These are phyloP conservation scores for Cordyceps cateniannulata DNA, from an alignment of 2,329 filamentous ascomycete species.

Conservation along the genomic window DNA sequence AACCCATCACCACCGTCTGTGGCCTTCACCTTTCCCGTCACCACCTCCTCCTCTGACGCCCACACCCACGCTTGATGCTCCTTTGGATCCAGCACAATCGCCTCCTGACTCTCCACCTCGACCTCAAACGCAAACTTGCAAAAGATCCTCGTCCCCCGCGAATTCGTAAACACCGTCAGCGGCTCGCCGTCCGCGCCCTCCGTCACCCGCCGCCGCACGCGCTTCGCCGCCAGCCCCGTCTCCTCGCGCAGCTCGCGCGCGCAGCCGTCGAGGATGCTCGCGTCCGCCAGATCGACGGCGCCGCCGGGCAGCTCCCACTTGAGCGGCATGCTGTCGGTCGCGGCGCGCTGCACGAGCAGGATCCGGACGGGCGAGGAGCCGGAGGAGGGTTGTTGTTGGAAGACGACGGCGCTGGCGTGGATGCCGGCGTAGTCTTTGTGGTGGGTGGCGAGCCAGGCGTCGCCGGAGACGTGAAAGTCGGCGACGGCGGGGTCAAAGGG, in stretches of 20 bases:
- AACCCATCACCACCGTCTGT: conserved; percentile 7
- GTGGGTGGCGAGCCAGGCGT: conserved; percentile 20
- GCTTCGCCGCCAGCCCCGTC: conserved; percentile 30
- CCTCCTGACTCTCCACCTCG: conserved; percentile 21
- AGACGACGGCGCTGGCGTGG: conserved; percentile 29
- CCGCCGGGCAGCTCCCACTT: conserved; percentile 46
- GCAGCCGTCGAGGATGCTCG: conserved; percentile 35
- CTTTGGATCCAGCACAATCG: conserved; percentile 31
- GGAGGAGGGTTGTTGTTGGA: conserved; percentile 19
- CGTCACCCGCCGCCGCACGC: conserved; percentile 24
- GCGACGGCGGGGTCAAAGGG: conserved; percentile 20
- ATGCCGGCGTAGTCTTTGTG: conserved; percentile 25
- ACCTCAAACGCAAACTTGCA: conserved; percentile 32
- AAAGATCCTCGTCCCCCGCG: conserved; percentile 24
- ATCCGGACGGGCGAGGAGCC: conserved; percentile 21
- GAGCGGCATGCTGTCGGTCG: conserved; percentile 37
- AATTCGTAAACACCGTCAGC: conserved; percentile 27
- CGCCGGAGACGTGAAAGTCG: conserved; percentile 20
- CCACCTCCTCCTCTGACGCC: conserved; percentile 32
- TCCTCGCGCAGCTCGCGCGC: conserved; percentile 45
- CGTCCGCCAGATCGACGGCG: conserved; percentile 35
- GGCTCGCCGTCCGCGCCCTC: conserved; percentile 19
- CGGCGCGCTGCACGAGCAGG: conserved; percentile 40
- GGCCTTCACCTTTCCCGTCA: conserved; percentile 21
- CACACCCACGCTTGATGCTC: conserved; percentile 35